These are phyloP conservation scores for Coniochaeta sp. DNA, from an alignment of 2,329 filamentous ascomycete species.

Conservation along the genomic window DNA sequence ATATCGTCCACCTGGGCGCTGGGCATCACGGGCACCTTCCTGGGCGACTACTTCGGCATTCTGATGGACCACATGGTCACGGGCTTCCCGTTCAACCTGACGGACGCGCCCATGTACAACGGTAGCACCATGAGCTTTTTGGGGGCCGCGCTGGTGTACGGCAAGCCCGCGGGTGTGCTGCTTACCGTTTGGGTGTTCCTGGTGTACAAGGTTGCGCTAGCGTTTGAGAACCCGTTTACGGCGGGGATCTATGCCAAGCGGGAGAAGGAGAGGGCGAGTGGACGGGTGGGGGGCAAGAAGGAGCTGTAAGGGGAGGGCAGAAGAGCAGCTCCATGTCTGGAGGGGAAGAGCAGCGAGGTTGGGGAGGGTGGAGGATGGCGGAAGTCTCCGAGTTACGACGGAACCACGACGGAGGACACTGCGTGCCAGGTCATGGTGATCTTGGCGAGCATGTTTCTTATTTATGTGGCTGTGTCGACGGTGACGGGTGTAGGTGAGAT, in stretches of 20 bases:
- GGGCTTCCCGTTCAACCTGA: constrained; percentile 92
- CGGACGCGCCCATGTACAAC: constrained; percentile 91
- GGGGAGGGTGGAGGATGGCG: too few species aligned
- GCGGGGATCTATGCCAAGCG: constrained; percentile 86
- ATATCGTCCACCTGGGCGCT: constrained; percentile 85
- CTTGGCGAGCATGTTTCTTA: background rate
- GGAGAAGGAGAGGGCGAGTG: constrained; percentile 50
- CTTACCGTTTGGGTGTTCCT: constrained; percentile 68
- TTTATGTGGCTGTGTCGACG: background rate
- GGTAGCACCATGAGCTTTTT: constrained; percentile 90
- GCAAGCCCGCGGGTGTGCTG: constrained; percentile 78
- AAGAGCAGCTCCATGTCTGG: too few species aligned
- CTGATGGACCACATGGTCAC: constrained; percentile 94
- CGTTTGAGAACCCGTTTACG: constrained; percentile 93
- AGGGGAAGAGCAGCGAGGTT: too few species aligned
- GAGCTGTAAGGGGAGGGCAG: constrained; percentile 38
- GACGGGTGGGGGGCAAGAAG: constrained; percentile 40
- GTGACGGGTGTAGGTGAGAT: background rate
- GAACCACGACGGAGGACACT: background rate
- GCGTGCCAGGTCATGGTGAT: background rate
- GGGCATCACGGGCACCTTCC: constrained; percentile 89
- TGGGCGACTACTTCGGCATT: constrained; percentile 98
- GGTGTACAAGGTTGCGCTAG: constrained; percentile 74
- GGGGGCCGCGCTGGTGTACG: constrained; percentile 75
- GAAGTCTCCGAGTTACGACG: too few species aligned